Base-by-base conservation (phyloP, 2,329 filamentous ascomycete genomes). In the Raffaelea ambrosiae region DNA sequence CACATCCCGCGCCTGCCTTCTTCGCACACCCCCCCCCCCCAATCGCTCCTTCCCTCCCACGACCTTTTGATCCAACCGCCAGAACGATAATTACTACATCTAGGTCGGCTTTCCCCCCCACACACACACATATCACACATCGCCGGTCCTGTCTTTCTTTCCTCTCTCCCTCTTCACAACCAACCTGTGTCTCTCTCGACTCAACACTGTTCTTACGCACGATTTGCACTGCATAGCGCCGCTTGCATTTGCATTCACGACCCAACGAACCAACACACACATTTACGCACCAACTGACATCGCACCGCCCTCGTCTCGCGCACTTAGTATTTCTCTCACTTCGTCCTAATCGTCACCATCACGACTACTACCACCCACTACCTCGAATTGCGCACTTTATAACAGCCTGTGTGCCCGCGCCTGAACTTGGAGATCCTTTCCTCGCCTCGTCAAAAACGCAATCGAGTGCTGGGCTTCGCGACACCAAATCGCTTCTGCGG, bases 11-110 rank as follows among this genome's bases (percentile, higher is more conserved):
- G 51, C 53, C 50, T 49, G 45, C 35, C 23, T 13, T 16, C 10
- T 31, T 21, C 40, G 40, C 42, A 16, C 52, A 47, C 51, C 18
- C 48, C 40, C 47, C 44, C 48, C 44, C 48, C 26, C 49, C 44
- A 42, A 35, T 51, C 49, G 47, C 47, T 51, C 47, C 47, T 48
- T 44, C 47, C 50, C 44, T 42, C 44, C 48, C 48, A 49, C 51
- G 49, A 47, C 46, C 51, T 51, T n/a, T 49, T 48, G 50, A 50
- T 47, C 51, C 51, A 54, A 43, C 47, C 47, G 43, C 40, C 48
- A 49, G 43, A 41, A 29, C 47, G 46, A 53, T 55, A 55, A 57
- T 51, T 58, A 51, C 48, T 59, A 59, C 57, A 57, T 56, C 53
- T 59, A 56, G 51, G 51, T 55, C 54, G 49, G 47, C 54, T 44